Base-by-base conservation (phyloP, 2,329 filamentous ascomycete genomes). In the Arthrobotrys musiformis region DNA sequence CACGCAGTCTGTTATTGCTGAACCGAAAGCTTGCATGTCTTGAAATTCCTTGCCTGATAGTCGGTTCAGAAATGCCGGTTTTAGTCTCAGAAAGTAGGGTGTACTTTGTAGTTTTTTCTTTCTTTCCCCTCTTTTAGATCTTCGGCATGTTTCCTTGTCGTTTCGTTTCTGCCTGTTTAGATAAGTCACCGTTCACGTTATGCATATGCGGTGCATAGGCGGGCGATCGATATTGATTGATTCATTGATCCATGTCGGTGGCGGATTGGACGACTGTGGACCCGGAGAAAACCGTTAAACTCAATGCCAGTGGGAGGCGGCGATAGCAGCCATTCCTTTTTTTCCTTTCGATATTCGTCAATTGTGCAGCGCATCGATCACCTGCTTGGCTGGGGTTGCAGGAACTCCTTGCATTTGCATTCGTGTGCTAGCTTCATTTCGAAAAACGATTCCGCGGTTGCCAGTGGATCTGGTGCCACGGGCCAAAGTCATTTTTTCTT, bases 331-430 rank as follows among this genome's bases (percentile, higher is more conserved):
- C 50, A 22, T 26, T 35, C 30, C 11, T 11, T 35, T 35, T 35
- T 35, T n/a, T n/a, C n/a, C n/a, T 22, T 56, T 56, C 28, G 50
- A 35, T 19, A 56, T n/a, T 56, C 50, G 50, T 63, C 58, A 64
- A 73, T 50, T 60, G 26, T 48, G 40, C 58, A 48, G 28, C 40
- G 42, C 40, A 44, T 48, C 33, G 33, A 73, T 67, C 61, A 61
- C 50, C 69, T 67, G 61, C 69, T 66, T 24, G 37, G n/a, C 69
- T 44, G 35, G 69, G 61, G 61, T 61, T 54, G 69, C 60, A 73
- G 69, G 69, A 67, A 73, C 69, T 73, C 69, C 52, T 44, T 60
- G 61, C 61, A 50, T 61, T 44, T 60, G 61, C 61, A 50, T 61
- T 63, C 4, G 60, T 52, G 62, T 24, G 42, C 56, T 70, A 70